Conservation (phyloP, 495 filamentous ascomycete genomes). For the Letharia columbiana region DNA sequence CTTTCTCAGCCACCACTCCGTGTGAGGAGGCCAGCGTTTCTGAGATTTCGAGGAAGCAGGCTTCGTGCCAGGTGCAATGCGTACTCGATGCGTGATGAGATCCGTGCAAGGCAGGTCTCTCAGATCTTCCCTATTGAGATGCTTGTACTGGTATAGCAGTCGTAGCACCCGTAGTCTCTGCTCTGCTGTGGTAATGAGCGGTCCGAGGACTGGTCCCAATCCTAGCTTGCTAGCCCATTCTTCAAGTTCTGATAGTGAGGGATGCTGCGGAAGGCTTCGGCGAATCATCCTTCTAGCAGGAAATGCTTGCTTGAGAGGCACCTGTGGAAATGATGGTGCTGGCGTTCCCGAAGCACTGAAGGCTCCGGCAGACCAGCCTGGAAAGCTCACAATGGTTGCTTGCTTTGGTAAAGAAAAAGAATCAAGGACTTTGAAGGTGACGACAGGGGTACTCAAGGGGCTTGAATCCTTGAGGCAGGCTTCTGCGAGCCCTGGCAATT, state of each 20-base stretch:
- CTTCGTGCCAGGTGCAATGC: not conserved
- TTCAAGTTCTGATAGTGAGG: not conserved
- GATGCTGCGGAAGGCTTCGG: not conserved
- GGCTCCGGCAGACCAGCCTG: not conserved
- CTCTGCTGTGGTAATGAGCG: not conserved
- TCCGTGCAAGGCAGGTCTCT: not conserved
- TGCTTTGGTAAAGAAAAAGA: not conserved
- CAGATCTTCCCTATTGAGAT: not conserved
- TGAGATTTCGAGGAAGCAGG: not conserved
- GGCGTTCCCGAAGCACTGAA: no score
- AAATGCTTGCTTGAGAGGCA: no score
- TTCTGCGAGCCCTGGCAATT: not conserved
- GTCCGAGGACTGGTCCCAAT: not conserved
- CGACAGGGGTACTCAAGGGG: no score
- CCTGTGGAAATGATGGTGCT: no score
- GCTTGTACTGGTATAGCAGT: not conserved
- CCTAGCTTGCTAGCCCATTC: not conserved
- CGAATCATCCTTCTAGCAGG: no score
- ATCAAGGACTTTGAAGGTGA: no score
- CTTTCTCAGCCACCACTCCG: no score
- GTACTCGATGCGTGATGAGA: not conserved
- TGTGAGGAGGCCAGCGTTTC: no score
- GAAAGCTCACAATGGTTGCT: not conserved
- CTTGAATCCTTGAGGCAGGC: no score
- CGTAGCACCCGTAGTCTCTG: not conserved